Evolutionary conservation across 176 grass and related monocot species (phyloP), one percentile per base, ranked within the genome.

Genomic region (Cenchrus fungigraminus): DNA sequence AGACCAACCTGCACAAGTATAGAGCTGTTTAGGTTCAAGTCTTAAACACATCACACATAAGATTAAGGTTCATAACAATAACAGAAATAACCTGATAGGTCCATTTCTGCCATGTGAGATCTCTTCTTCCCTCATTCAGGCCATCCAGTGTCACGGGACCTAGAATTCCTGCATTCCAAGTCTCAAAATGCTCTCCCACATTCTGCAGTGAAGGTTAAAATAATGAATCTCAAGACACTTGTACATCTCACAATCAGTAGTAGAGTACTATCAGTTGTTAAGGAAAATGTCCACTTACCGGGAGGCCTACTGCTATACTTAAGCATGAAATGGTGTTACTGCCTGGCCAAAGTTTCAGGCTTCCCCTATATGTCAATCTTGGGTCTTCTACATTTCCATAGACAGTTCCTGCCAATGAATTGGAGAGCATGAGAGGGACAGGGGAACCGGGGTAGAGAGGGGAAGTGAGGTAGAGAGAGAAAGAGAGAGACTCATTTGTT

Each of bases 71-170:
- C 82, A 42, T 56, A 47, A 76, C 44, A 69, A 45, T 76, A 37
- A 17, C 4, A 68, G 16, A 79, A n/a, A 31, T 65, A 80, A 99
- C 97, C 91, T 92, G 88, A 85, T 99, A 99, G 44, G 91, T 92
- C 97, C 97, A 99, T 81, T 92, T 99, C 86, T 99, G 93, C 97
- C 97, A 99, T 19, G 97, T 92, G 14, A 99, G 93, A 83, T 99
- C 93, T 67, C 93, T 88, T 85, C 74, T 99, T 87, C 93, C 97
- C 83, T 99, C 97, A 84, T 99, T 89, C 66, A 99, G 84, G 51
- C 93, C 97, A 74, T 92, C 44, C 69, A 99, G 73, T 54, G 76
- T 94, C 22, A 99, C 97, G 31, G 97, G 97, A 73, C 97, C 97
- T 49, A 99, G 93, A 86, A 99, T 89, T 80, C 97, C 97, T 70